A percentile compares a stretch with the other conserved stretches of the same genome.
phyloP scores from a whole-genome alignment of 1,284 basidiomycete species.

The Rhodotorula sp. region DNA sequence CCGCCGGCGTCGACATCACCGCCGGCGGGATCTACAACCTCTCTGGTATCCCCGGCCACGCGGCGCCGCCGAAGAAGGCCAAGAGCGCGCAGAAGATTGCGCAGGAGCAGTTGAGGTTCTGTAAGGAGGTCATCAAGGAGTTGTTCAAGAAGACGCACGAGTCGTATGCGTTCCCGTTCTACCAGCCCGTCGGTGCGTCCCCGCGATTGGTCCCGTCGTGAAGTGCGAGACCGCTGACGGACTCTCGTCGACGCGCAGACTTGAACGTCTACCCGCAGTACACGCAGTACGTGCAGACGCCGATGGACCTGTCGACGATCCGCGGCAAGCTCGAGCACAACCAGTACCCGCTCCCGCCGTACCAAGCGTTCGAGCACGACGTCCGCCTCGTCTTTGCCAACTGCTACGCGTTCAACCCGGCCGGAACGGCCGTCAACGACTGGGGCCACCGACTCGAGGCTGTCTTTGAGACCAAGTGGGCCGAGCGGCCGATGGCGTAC shows the following conservation, averaged over 20 bases:
- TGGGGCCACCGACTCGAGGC: slow-evolving; percentile 77
- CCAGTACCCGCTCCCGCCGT: slow-evolving; percentile 72
- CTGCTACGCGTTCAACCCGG: slow-evolving; percentile 88
- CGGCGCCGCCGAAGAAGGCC: neutral
- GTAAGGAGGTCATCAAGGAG: slow-evolving; percentile 70
- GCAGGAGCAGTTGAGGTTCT: slow-evolving; percentile 84
- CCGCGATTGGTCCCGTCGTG: slow-evolving; percentile 9
- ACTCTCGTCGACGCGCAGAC: slow-evolving; percentile 55
- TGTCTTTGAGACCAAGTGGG: slow-evolving; percentile 90
- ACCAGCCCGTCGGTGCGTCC: slow-evolving; percentile 82
- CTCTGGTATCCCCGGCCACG: slow-evolving; percentile 3
- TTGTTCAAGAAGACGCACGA: slow-evolving; percentile 77
- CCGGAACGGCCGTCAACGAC: slow-evolving; percentile 78
- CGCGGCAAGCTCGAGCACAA: slow-evolving; percentile 72
- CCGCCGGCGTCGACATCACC: slow-evolving; percentile 53
- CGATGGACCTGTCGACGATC: slow-evolving; percentile 92
- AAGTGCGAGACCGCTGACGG: neutral
- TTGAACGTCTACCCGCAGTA: slow-evolving; percentile 72
- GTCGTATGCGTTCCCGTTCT: slow-evolving; percentile 76
- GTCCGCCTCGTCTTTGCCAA: slow-evolving; percentile 93
- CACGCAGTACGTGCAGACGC: slow-evolving; percentile 82
- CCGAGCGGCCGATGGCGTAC: slow-evolving; percentile 48
- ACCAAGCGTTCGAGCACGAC: slow-evolving; percentile 83
- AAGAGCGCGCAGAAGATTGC: slow-evolving; percentile 55
- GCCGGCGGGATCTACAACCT: slow-evolving; percentile 24